Conservation (phyloP, 2,329 filamentous ascomycete genomes). For the Elsinoe fawcettii region DNA sequence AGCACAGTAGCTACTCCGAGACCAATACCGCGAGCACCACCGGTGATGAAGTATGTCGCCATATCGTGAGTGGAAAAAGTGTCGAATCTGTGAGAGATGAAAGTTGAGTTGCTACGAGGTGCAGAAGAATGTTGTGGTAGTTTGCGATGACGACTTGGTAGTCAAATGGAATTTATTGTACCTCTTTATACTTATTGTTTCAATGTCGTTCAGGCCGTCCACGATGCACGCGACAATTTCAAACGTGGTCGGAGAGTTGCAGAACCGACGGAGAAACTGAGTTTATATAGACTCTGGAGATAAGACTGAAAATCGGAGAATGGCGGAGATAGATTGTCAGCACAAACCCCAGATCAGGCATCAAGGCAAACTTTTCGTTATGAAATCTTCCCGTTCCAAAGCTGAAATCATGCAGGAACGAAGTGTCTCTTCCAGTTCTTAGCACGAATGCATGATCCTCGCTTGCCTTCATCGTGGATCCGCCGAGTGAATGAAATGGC, state of each 20-base stretch:
- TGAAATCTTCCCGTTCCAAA: no score
- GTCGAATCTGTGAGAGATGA: no score
- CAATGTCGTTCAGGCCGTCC: background rate
- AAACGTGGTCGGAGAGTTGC: background rate
- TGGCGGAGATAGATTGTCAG: background rate
- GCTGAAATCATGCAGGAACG: no score
- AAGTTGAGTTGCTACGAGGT: background rate
- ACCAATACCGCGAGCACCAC: conserved; percentile 31
- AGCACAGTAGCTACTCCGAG: conserved; percentile 31
- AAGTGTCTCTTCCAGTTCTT: no score
- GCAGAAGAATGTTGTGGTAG: background rate
- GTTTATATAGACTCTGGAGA: background rate
- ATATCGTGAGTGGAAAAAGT: conserved; percentile 19
- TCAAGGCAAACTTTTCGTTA: no score
- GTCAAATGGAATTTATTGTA: background rate
- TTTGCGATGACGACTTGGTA: background rate
- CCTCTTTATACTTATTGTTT: background rate
- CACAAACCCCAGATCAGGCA: background rate
- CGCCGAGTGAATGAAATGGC: no score
- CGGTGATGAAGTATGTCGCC: conserved; percentile 31
- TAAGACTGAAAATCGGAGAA: background rate
- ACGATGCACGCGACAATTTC: background rate
- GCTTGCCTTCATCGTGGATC: no score
- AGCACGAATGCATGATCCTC: no score
- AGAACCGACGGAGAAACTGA: background rate